A percentile compares a stretch with the other conserved stretches of the same genome.
phyloP scores from a whole-genome alignment of 202 grass and related monocot genomes.

The Panicum hallii region DNA sequence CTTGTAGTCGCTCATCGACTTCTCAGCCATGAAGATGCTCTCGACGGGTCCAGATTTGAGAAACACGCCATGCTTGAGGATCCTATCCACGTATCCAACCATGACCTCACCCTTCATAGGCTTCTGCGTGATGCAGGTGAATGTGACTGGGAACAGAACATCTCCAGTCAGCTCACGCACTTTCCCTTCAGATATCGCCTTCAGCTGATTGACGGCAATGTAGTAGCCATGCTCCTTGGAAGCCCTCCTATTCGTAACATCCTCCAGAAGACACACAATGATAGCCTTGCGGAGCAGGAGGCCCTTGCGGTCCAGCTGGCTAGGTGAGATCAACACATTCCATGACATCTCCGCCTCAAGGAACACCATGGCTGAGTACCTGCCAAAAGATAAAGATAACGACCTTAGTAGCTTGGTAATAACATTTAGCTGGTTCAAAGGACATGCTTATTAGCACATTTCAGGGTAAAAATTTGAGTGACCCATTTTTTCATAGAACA shows the following conservation, averaged over 20 bases:
- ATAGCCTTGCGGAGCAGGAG: conserved; percentile 81
- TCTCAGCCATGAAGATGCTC: conserved; percentile 76
- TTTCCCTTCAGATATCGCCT: conserved; percentile 67
- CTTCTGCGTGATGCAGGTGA: conserved; percentile 78
- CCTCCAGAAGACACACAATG: conserved; percentile 77
- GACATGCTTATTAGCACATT: conserved; percentile 4
- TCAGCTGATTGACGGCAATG: conserved; percentile 67
- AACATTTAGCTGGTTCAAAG: conserved; percentile 14
- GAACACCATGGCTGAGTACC: conserved; percentile 72
- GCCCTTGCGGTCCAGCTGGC: conserved; percentile 63
- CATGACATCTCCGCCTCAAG: conserved; percentile 77
- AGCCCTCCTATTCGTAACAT: conserved; percentile 68
- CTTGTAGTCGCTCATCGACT: conserved; percentile 64
- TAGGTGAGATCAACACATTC: conserved; percentile 80
- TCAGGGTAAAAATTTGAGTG: background rate
- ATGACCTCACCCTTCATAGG: conserved; percentile 82
- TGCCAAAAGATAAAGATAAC: conserved; percentile 42
- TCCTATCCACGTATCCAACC: conserved; percentile 67
- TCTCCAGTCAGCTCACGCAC: conserved; percentile 77
- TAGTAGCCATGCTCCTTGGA: conserved; percentile 94
- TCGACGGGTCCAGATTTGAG: conserved; percentile 77
- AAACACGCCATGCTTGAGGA: conserved; percentile 79
- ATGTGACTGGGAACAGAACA: conserved; percentile 70
- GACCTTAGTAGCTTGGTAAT: background rate
- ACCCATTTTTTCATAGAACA: background rate